Percentiles rank a stretch among this genome's conserved stretches.
phyloP scores from a whole-genome alignment of 2,329 filamentous ascomycete genomes.

The Aureobasidium leucospermi region DNA sequence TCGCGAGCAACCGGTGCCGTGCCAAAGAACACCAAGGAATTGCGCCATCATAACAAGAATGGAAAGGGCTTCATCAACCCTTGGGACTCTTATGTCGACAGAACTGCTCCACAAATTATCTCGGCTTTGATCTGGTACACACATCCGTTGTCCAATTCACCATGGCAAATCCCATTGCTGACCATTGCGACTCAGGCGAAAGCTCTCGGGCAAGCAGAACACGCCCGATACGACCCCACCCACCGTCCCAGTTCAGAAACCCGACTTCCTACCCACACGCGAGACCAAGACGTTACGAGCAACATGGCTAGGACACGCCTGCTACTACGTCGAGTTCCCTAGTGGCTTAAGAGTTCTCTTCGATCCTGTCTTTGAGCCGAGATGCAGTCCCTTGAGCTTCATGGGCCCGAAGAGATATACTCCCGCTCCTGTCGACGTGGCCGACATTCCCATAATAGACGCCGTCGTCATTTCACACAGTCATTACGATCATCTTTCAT shows the following conservation, averaged over 20 bases:
- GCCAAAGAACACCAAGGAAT: constrained; percentile 39
- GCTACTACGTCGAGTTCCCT: constrained; percentile 87
- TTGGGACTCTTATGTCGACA: constrained; percentile 46
- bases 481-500: constrained; percentile 88
- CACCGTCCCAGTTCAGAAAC: constrained; percentile 59
- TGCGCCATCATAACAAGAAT: constrained; percentile 45
- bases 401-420: constrained; percentile 73
- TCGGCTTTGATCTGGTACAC: constrained; percentile 33
- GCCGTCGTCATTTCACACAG: constrained; percentile 75
- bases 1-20: constrained; percentile 29
- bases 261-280: constrained; percentile 58
- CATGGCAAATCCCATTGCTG: not conserved
- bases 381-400: constrained; percentile 69
- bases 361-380: constrained; percentile 85
- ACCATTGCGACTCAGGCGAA: constrained; percentile 31
- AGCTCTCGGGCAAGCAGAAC: constrained; percentile 44
- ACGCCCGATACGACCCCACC: constrained; percentile 57
- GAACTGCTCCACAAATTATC: constrained; percentile 28
- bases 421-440: constrained; percentile 48
- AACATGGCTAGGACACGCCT: constrained; percentile 93
- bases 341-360: constrained; percentile 81
- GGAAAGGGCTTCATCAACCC: constrained; percentile 52
- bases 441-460: constrained; percentile 42
- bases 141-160: not conserved
- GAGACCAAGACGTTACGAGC: constrained; percentile 59